phyloP scores from a whole-genome alignment of 768 basidiomycete genomes.

The Rhodotorula taiwanensis region DNA sequence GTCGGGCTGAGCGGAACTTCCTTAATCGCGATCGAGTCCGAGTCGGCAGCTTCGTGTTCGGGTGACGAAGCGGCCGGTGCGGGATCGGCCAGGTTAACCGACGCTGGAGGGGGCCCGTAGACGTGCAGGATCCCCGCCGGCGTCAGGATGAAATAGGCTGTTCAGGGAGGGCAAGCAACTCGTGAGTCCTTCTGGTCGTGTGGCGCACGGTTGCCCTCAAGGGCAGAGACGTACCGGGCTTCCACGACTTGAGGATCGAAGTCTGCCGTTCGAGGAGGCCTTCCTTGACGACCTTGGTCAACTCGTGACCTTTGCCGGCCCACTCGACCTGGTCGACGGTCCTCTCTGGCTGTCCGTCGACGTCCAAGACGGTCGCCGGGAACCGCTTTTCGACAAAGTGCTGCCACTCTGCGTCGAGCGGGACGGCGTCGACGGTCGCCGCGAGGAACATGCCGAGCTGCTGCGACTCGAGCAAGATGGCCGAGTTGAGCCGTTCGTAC shows the following conservation, averaged over 20 bases:
- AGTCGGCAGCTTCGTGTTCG: background rate
- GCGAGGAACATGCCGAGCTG: slow-evolving; percentile 34
- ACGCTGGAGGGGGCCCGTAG: slow-evolving; percentile 18
- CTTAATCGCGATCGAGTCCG: background rate
- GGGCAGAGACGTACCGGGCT: slow-evolving; percentile 5
- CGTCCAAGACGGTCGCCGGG: background rate
- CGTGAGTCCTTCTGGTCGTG: background rate
- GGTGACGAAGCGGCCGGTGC: background rate
- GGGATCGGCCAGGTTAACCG: background rate
- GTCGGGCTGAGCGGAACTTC: background rate
- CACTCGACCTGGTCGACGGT: slow-evolving; percentile 5
- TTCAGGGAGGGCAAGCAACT: background rate
- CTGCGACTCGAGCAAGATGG: slow-evolving; percentile 25
- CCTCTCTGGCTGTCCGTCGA: background rate
- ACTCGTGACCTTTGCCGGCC: slow-evolving; percentile 13
- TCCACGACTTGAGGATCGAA: slow-evolving; percentile 28
- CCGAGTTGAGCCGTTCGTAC: slow-evolving; percentile 29
- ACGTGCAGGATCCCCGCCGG: slow-evolving; percentile 28
- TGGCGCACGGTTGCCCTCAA: no score
- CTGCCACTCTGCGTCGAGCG: slow-evolving; percentile 29
- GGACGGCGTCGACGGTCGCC: slow-evolving; percentile 31
- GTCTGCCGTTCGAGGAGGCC: slow-evolving; percentile 34
- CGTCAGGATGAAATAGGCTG: slow-evolving; percentile 34
- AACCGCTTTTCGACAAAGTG: slow-evolving; percentile 32
- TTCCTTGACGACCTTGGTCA: slow-evolving; percentile 17